Conservation (phyloP, 139 green algal genomes). For the Chlorella vulgaris region DNA sequence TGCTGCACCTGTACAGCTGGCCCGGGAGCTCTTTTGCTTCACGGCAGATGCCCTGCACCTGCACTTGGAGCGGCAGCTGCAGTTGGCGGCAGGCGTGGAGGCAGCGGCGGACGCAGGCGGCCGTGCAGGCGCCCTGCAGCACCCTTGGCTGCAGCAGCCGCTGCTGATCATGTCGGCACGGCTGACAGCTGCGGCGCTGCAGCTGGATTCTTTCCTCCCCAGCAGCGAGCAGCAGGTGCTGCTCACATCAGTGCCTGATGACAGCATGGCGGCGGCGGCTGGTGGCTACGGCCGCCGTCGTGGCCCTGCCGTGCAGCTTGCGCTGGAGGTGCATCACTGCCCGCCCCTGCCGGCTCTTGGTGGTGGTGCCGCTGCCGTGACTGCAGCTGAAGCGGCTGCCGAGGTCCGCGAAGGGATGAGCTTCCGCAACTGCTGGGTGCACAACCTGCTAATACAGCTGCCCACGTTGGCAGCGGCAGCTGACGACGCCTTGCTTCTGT, state of each 20-base stretch:
- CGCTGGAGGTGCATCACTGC: constrained; percentile 14
- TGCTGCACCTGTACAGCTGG: not conserved
- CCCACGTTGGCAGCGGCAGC: constrained; percentile 33
- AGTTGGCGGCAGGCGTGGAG: not conserved
- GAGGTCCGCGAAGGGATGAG: not conserved
- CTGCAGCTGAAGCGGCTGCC: not conserved
- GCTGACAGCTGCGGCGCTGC: constrained; percentile 24
- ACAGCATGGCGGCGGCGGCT: not conserved
- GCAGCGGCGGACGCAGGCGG: not conserved
- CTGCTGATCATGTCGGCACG: not conserved
- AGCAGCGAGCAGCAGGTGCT: constrained; percentile 44
- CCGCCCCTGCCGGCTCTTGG: not conserved
- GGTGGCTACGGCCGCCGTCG: not conserved
- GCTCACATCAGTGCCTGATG: not conserved
- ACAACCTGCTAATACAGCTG: constrained; percentile 19
- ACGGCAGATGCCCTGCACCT: constrained; percentile 9
- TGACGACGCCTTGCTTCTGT: constrained; percentile 46
- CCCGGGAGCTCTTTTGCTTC: constrained; percentile 17
- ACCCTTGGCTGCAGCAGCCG: constrained; percentile 9
- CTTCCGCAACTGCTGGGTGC: constrained; percentile 51
- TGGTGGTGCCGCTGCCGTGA: not conserved
- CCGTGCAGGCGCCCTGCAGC: not conserved
- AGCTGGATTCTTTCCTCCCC: constrained; percentile 41
- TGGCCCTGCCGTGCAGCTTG: not conserved
- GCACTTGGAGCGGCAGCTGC: not conserved